Evolutionary conservation across 441 rosid genomes (phyloP).

Genomic region (Jatropha multifida): DNA sequence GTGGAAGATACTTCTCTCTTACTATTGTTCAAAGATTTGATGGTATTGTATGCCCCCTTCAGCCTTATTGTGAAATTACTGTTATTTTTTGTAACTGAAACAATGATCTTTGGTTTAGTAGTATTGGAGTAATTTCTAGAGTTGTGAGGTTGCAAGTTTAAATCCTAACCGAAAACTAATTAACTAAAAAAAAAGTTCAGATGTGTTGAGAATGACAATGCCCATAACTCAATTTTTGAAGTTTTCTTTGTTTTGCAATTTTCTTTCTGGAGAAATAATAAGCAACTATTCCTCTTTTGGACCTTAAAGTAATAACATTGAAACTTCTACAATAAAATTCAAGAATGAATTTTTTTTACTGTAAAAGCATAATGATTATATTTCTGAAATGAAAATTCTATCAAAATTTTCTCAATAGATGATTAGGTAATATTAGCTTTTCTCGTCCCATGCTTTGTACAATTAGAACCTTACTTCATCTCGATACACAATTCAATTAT

Average conservation of each 20-base stretch:
- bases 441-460: background rate
- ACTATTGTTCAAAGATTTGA: constrained; percentile 94
- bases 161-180: too few relatives aligned
- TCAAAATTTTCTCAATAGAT: background rate
- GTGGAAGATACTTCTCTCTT: constrained; percentile 83
- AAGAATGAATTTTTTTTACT: too few relatives aligned
- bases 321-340: too few relatives aligned
- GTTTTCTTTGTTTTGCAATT: background rate
- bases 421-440: too few relatives aligned
- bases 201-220: too few relatives aligned
- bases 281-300: background rate
- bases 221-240: too few relatives aligned
- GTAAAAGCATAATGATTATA: background rate
- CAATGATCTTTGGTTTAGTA: too few relatives aligned
- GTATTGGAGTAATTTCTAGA: too few relatives aligned
- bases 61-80: background rate
- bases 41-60: constrained; percentile 62
- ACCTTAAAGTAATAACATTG: background rate
- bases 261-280: background rate
- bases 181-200: background rate
- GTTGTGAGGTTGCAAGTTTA: too few relatives aligned
- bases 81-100: constrained; percentile 2
- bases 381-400: background rate
- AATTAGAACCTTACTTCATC: background rate
- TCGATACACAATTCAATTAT: background rate